Base-by-base conservation (phyloP, 1,284 basidiomycete genomes). In the Boletus albobrunnescens region DNA sequence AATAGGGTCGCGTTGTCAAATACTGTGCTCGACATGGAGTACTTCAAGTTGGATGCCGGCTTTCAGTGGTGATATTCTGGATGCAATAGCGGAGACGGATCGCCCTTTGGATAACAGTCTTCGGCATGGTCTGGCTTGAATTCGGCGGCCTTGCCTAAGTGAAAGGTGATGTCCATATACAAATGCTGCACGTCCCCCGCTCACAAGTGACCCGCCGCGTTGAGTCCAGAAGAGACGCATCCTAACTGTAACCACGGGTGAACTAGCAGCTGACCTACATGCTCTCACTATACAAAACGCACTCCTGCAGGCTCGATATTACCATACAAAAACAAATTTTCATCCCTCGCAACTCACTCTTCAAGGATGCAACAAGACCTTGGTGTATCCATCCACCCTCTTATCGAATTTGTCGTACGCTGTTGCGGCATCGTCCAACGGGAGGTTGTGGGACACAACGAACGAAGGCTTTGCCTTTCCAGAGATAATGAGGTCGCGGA, bases 351-450 rank as follows among this genome's bases (percentile, higher is more conserved):
- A 12, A 7, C 7, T n/a, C 9, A 26, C 9, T 36, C 8, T 36
- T 50, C 39, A 50, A 22, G 48, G 44, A 36, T 50, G 48, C 13
- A 50, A 38, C 35, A 36, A 36, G 27, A 41, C 47, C 44, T 41
- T 49, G 9, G 47, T 41, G n/a, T 20, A 47, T 24, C 47, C 32
- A 17, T 49, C 45, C 10, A 50, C 36, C 24, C 49, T 49, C 36
- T 32, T 43, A 30, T 50, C 41, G 7, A 51, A 44, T 20, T 36
- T 44, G 17, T 50, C 41, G 16, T 40, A 51, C 7, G 49, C 41
- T 16, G 11, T 19, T n/a, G 49, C 10, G 11, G 41, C 49, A 7
- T 44, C 37, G 8, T 44, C 31, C 36, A 50, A 36, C 10, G 40
- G 35, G 17, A 42, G 24, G 26, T 43, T 33, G 20, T 43, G 41